Conservation (phyloP, 768 basidiomycete species). For the Tulasnella sp. region DNA sequence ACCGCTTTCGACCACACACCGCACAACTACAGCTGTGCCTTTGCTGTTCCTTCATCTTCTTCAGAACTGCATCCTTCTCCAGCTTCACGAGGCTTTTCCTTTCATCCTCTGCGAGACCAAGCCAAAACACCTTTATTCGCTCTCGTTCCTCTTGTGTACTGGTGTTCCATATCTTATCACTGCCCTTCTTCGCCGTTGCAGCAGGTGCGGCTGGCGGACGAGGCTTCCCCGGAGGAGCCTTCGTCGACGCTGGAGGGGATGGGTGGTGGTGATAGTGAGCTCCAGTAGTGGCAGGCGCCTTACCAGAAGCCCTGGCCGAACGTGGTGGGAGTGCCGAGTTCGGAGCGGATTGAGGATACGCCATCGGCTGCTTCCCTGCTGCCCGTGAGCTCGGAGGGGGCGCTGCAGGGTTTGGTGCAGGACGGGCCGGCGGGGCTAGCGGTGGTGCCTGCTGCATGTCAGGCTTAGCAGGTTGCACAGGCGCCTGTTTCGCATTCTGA, state of each 20-base stretch:
- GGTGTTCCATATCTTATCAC: slow-evolving; percentile 90
- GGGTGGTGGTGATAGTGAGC: slow-evolving; percentile 48
- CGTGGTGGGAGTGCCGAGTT: slow-evolving; percentile 26
- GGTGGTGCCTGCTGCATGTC: slow-evolving; percentile 32
- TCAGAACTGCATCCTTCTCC: slow-evolving; percentile 94
- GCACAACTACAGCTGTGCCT: slow-evolving; percentile 92
- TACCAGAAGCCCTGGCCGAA: slow-evolving; percentile 36
- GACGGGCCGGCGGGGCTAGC: slow-evolving; percentile 32
- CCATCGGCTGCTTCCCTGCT: slow-evolving; percentile 89
- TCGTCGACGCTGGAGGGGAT: slow-evolving; percentile 37
- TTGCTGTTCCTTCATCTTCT: slow-evolving; percentile 99
- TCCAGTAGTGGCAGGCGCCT: slow-evolving; percentile 44
- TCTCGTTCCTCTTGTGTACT: slow-evolving; percentile 88
- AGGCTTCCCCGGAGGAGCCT: slow-evolving; percentile 31
- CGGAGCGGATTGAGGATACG: slow-evolving; percentile 36
- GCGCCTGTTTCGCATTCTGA: slow-evolving; percentile 30
- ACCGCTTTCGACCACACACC: slow-evolving; percentile 95
- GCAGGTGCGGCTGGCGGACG: slow-evolving; percentile 29
- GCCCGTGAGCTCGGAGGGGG: slow-evolving; percentile 68
- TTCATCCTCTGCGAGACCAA: slow-evolving; percentile 83
- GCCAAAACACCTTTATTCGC: slow-evolving; percentile 97
- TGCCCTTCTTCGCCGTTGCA: slow-evolving; percentile 29
- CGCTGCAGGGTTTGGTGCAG: slow-evolving; percentile 23
- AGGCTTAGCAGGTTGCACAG: slow-evolving; percentile 27
- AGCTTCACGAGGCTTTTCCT: slow-evolving; percentile 86